Conservation (phyloP, 225 moss, liverwort and hornwort genomes). For the Neckera pumila region DNA sequence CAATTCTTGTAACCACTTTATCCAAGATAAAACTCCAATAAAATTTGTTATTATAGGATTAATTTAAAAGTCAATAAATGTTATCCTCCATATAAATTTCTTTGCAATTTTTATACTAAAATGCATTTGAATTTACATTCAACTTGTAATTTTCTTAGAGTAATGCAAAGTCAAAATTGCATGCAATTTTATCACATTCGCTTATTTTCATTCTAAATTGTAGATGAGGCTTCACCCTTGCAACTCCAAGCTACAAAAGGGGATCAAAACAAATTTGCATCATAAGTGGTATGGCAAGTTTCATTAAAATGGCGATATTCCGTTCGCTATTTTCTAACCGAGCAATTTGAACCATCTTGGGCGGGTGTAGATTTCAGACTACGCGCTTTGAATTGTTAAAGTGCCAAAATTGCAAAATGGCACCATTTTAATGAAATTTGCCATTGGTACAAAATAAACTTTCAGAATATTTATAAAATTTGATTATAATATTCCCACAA, state of each 20-base stretch:
- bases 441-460: background rate
- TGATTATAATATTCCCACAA: background rate
- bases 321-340: too few species aligned
- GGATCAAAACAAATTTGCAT: background rate
- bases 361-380: too few species aligned
- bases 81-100: background rate
- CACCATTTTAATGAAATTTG: too few species aligned
- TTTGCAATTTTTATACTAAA: background rate
- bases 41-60: background rate
- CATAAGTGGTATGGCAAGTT: too few species aligned
- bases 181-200: background rate
- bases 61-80: background rate
- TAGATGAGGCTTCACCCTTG: accelerated
- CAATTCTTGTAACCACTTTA: background rate
- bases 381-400: too few species aligned
- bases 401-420: too few species aligned
- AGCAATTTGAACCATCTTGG: too few species aligned
- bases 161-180: background rate
- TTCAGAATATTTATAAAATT: background rate
- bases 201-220: background rate
- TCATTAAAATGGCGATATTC: too few species aligned
- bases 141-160: background rate
- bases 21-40: background rate
- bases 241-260: background rate
- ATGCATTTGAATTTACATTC: background rate